phyloP scores from a whole-genome alignment of 768 basidiomycete species.

The Myochromella boudieri region DNA sequence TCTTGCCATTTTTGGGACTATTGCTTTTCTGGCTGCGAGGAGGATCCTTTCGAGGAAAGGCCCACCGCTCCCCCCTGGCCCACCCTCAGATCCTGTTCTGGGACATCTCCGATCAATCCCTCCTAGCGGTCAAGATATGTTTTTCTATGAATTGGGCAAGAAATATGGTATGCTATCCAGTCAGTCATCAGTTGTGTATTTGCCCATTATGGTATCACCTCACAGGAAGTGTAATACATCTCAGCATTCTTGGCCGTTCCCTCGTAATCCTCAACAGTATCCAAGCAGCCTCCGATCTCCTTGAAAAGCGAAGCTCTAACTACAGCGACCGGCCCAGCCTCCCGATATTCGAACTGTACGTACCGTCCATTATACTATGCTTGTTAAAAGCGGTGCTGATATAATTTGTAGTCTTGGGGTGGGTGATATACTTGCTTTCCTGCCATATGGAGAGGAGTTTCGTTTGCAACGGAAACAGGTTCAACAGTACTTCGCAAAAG shows the following conservation, averaged over 20 bases:
- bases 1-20: no score
- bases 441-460: constrained; percentile 15
- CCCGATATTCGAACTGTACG: background rate
- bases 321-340: background rate
- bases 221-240: background rate
- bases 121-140: background rate
- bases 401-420: constrained; percentile 6
- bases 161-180: background rate
- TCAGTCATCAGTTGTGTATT: background rate
- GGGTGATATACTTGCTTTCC: constrained; percentile 7
- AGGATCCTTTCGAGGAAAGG: background rate
- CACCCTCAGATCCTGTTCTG: background rate
- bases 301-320: background rate
- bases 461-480: constrained; percentile 12
- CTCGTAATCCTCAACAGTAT: background rate
- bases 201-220: background rate
- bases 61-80: constrained; percentile 1
- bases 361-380: background rate
- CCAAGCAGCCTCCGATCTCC: background rate
- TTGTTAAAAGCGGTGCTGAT: background rate
- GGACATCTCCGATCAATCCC: constrained; percentile 2
- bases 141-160: background rate
- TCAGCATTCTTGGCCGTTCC: background rate
- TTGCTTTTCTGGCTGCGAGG: no score
- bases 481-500: constrained; percentile 8